Base-by-base conservation (phyloP, 495 filamentous ascomycete genomes). In the Tuber calosporum region DNA sequence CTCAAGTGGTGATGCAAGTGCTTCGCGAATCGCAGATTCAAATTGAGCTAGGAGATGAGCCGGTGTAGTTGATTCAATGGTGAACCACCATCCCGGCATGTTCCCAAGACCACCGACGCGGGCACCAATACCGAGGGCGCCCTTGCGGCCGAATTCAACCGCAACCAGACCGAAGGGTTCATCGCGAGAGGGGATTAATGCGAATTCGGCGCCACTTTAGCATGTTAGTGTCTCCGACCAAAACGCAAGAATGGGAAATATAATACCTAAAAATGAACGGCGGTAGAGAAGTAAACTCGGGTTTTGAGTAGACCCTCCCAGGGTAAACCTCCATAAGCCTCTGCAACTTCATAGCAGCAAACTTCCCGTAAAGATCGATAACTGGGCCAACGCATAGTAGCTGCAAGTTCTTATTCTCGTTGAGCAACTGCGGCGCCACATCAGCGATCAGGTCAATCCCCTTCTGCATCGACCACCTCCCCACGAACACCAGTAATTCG, bases 91-190 rank as follows among this genome's bases (percentile, higher is more conserved):
- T 45, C 91, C 90, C n/a, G 91, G 91, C 90, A 92, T 92, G 75
- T 91, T 89, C 3, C 91, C 91, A 41, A 93, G 84, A 82, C 90
- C 90, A 84, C 86, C 86, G 40, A 88, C 87, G 26, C 87, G 84
- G 43, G 90, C 88, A 34, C 91, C 91, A 70, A 93, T 89, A 69
- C 91, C 90, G 22, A 93, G 84, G 20, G 91, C 91, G 62, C 91
- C 91, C 81, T 93, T 92, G 37, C 91, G 85, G 38, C 91, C 91
- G 76, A 93, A 93, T 79, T 93, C 91, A 66, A 93, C 91, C 41
- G 91, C 91, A 4, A 93, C 91, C n/a, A 93, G 82, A 40, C 91
- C 91, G 75, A 93, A 93, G 0, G 91, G 91, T 80, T 93, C 91
- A 75, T 93, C 91, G 73, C 91, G 88, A 26, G 89, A 92, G 8